These are phyloP conservation scores for Tieghemostelium lacteum DNA, from an alignment of 78 protist genomes.

Conservation along the genomic window DNA sequence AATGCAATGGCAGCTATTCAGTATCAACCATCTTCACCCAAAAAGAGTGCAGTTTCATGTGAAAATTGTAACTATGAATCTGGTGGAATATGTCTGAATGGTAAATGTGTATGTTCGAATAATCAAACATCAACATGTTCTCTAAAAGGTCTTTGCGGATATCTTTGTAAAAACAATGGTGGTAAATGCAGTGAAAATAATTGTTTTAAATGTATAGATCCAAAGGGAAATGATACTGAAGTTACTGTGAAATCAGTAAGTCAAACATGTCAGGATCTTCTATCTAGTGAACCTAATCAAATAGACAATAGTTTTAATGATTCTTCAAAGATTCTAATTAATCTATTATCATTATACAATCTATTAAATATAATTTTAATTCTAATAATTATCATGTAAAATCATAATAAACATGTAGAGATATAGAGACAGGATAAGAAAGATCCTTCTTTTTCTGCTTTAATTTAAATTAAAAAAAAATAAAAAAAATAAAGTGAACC, in stretches of 20 bases:
- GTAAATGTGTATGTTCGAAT: slow-evolving; percentile 11
- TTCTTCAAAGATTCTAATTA: too few species aligned
- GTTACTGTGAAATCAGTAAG: background rate
- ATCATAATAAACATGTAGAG: too few species aligned
- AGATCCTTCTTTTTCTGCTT: background rate
- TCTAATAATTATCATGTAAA: too few species aligned
- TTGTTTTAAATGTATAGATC: slow-evolving; percentile 33
- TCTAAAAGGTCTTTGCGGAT: slow-evolving; percentile 19
- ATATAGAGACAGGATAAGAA: background rate
- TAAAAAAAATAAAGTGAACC: too few species aligned
- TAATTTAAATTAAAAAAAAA: background rate
- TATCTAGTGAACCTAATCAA: background rate
- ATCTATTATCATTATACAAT: too few species aligned
- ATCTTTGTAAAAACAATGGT: slow-evolving; percentile 21
- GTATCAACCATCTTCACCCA: slow-evolving; percentile 23
- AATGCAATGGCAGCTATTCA: slow-evolving; percentile 23
- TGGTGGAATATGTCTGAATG: background rate
- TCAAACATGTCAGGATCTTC: background rate
- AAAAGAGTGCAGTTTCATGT: background rate
- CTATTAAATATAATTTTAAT: too few species aligned
- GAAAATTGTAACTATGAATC: too few species aligned
- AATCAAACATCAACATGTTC: background rate
- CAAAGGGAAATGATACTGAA: background rate
- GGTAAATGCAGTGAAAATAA: slow-evolving; percentile 53
- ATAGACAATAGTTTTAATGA: too few species aligned